Base-by-base conservation (phyloP, 106 monocot species). In the Dioscorea alata region DNA sequence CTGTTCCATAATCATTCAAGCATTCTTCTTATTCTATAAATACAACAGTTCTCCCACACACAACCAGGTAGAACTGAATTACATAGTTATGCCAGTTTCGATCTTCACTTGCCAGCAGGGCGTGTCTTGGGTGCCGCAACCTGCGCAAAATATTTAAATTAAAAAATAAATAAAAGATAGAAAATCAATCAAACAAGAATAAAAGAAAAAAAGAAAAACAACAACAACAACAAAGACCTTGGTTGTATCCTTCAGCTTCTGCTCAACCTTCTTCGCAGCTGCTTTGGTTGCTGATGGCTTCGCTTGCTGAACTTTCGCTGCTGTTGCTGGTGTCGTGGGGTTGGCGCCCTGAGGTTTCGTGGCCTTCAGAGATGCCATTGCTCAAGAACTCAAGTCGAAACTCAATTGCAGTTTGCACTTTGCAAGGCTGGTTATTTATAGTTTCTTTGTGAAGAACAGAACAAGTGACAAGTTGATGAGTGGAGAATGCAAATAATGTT, bases 171-270 rank as follows among this genome's bases (percentile, higher is more conserved):
- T 8, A 12, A 19, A 31, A 42, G 33, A 0, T 0, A 52, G 2
- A 16, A 62, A 10, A 42, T 42, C 42, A 8, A 42, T 10, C 10
- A 42, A 42, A 50, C 13, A 28, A 21, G 59, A 24, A 62, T 17
- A 24, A 23, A 54, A 32, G 23, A 49, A 59, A 2, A 22, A 23
- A 60, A 42, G 20, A 18, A 28, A 1, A 28, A 28, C 28, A 28
- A 28, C 28, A 28, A 28, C 28, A 28, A 28, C 28, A 28, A 28
- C 28, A 3, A 28, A 28, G 21, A 58, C 58, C 70, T 71, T 65
- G 48, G 61, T 51, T 65, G 70, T 48, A 31, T 70, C 71, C 64
- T 50, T 48, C 33, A 58, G 71, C 65, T 77, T 66, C 77, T 64
- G 71, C 32, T 61, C 77, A 58, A 51, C 71, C 71, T 77, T 77